phyloP scores from a whole-genome alignment of 1,284 basidiomycete species.

The Rhizopogon hawkerae region DNA sequence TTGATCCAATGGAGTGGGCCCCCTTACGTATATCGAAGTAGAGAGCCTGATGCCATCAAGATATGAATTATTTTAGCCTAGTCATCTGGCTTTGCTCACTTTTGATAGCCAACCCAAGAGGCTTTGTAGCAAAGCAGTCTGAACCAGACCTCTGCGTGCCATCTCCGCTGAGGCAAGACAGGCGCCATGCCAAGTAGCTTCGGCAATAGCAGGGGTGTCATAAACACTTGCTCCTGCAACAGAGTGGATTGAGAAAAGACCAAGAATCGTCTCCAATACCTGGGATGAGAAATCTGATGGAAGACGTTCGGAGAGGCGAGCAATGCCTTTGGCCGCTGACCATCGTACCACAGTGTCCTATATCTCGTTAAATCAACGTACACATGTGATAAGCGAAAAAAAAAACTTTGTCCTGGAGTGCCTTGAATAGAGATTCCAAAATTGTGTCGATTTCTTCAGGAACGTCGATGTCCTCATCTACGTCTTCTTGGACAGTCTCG shows the following conservation, averaged over 20 bases:
- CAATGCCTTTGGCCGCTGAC: constrained; percentile 90
- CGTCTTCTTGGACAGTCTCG: constrained; percentile 1
- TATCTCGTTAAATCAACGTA: background rate
- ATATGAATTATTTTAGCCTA: constrained; percentile 8
- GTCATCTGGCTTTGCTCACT: constrained; percentile 33
- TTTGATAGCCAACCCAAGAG: constrained; percentile 74
- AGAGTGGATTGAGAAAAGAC: constrained; percentile 61
- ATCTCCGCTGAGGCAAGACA: constrained; percentile 91
- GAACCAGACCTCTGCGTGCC: constrained; percentile 72
- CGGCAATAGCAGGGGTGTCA: constrained; percentile 68
- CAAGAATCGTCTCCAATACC: constrained; percentile 73
- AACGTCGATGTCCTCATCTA: constrained; percentile 53
- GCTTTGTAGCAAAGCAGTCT: constrained; percentile 46
- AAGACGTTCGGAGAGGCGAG: constrained; percentile 76
- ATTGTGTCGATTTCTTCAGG: constrained; percentile 74
- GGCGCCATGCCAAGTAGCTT: constrained; percentile 92
- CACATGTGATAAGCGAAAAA: constrained; percentile 5
- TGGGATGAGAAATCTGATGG: constrained; percentile 71
- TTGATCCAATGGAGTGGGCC: constrained; percentile 88
- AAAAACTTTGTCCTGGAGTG: constrained; percentile 75
- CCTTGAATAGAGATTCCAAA: constrained; percentile 68
- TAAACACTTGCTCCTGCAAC: constrained; percentile 51
- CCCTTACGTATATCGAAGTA: constrained; percentile 90
- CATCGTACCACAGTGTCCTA: constrained; percentile 95
- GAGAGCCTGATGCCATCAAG: constrained; percentile 55